Conservation (phyloP, 176 grass and related monocot species). For the Stipa capillata region DNA sequence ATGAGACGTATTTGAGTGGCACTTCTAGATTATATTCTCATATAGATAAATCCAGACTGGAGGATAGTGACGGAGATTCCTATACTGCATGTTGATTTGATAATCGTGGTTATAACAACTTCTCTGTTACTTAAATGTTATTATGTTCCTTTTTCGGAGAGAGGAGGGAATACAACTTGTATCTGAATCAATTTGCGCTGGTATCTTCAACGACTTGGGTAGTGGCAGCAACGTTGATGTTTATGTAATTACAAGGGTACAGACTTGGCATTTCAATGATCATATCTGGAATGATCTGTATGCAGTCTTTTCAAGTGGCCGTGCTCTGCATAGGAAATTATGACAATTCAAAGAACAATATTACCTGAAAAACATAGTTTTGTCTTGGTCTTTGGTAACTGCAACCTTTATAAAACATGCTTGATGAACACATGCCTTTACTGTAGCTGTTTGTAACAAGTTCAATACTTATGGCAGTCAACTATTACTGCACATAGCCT, state of each 20-base stretch:
- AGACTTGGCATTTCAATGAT: background rate
- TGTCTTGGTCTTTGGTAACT: background rate
- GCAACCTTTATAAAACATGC: no score
- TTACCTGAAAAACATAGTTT: background rate
- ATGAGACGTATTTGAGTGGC: background rate
- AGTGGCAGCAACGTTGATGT: conserved; percentile 68
- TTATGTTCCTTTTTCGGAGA: conserved; percentile 20
- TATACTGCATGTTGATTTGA: background rate
- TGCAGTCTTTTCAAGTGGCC: background rate
- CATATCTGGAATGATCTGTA: background rate
- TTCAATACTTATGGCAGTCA: no score
- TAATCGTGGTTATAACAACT: background rate
- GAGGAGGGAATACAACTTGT: conserved; percentile 58
- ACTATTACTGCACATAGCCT: no score
- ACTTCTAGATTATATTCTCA: background rate
- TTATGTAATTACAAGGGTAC: conserved; percentile 60
- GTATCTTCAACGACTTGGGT: conserved; percentile 69
- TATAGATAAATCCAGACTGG: background rate
- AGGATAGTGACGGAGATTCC: background rate
- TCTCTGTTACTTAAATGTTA: background rate
- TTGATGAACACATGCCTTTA: no score
- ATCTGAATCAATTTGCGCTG: conserved; percentile 50
- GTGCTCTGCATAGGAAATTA: background rate
- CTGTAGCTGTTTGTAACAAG: no score
- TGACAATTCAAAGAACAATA: background rate